Evolutionary conservation across 1,139 yeast species (phyloP), one percentile per base, ranked within the genome.

Genomic region (Magnusiomyces paraingens): DNA sequence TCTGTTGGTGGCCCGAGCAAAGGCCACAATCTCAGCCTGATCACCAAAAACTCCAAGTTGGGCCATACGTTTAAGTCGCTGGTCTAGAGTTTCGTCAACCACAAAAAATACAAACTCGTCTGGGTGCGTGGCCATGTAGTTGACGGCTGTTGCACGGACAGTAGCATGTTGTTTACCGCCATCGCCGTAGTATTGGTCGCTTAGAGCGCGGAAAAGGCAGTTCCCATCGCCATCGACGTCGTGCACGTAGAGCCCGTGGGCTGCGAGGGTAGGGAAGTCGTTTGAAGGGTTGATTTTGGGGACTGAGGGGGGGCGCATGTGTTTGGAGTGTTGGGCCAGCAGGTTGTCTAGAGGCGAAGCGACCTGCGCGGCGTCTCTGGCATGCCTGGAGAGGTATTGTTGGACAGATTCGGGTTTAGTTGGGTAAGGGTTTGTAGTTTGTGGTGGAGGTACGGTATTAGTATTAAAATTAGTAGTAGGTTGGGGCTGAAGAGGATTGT

Each of bases 41-140:
- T 74, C 76, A 2, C 76, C 76, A 52, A 70, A 73, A 0, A 70
- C 72, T 3, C 73, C 75, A 52, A 71, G 74, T 48, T 64, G 64
- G 40, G 65, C 62, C 72, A 73, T 69, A 2, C 73, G 64, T 6
- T 57, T 55, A n/a, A 70, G 52, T 54, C 73, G 71, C 18, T 60
- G 57, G 4, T 66, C 69, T 64, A 70, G 71, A 5, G 66, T 62
- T 51, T 69, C 71, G 15, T 64, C 64, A 22, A 59, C 66, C 1
- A 68, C 59, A 57, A 70, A 70, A 35, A 64, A 59, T 36, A 61
- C 61, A 51, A 70, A 70, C 38, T 62, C 64, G 14, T 60, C 66
- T 2, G 62, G 55, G 56, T 72, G 61, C 17, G 56, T 59, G 45
- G 58, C 58, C 63, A 73, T 64, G 56, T 69, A 70, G 10, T 56